Evolutionary conservation across 352 stramenopile genomes (phyloP).

Genomic region (Globisporangium perplexum): DNA sequence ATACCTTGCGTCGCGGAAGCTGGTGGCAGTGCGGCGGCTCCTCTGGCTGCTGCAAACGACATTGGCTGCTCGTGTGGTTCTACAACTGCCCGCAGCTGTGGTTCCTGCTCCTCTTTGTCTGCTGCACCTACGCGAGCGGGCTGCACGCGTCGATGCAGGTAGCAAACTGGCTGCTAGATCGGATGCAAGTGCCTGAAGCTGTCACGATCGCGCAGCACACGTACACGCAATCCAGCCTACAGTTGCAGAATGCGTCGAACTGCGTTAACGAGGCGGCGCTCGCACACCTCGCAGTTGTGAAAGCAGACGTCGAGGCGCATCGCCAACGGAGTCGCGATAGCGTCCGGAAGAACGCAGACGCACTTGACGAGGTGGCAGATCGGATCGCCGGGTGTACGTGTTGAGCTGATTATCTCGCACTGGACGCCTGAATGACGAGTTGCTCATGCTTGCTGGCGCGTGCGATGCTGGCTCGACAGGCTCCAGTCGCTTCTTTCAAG

Average conservation of each 20-base stretch:
- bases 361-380: slow-evolving; percentile 11
- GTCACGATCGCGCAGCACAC: slow-evolving; percentile 21
- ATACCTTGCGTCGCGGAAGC: background rate
- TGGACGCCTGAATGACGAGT: background rate
- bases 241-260: slow-evolving; percentile 22
- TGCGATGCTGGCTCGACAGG: background rate
- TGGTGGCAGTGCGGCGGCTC: background rate
- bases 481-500: slow-evolving; percentile 3
- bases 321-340: background rate
- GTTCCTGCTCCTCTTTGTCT: slow-evolving; percentile 47
- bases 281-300: background rate
- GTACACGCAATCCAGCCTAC: slow-evolving; percentile 25
- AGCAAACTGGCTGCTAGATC: slow-evolving; percentile 22
- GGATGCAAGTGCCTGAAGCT: slow-evolving; percentile 21
- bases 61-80: slow-evolving; percentile 16
- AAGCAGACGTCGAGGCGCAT: background rate
- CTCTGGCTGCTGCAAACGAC: background rate
- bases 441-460: background rate
- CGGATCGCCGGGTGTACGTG: slow-evolving; percentile 5
- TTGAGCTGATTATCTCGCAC: background rate
- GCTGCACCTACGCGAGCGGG: slow-evolving; percentile 35
- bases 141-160: slow-evolving; percentile 34
- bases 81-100: slow-evolving; percentile 39
- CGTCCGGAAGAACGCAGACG: slow-evolving; percentile 2
- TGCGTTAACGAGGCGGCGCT: slow-evolving; percentile 24